Evolutionary conservation across 495 filamentous ascomycete genomes (phyloP).

Genomic region (Aspergillus ostianus): DNA sequence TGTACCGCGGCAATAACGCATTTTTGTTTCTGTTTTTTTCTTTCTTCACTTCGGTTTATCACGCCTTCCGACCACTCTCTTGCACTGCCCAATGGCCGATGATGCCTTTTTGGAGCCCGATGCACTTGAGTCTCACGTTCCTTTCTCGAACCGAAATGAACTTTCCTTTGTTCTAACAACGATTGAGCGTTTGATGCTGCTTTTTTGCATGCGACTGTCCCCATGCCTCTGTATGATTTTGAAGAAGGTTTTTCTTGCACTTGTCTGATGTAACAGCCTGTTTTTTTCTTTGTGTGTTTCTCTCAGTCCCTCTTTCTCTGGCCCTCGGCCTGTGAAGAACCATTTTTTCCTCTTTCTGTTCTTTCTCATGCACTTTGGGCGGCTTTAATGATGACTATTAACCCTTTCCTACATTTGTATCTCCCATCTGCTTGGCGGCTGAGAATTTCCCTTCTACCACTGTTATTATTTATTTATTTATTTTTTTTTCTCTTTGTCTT

Average conservation of each 20-base stretch:
- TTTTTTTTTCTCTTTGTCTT: constrained; percentile 14
- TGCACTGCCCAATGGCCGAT: constrained; percentile 2
- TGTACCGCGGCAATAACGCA: neutral
- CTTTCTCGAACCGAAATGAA: constrained; percentile 6
- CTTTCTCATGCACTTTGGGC: constrained; percentile 18
- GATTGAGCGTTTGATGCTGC: constrained; percentile 23
- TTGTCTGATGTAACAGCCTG: constrained; percentile 22
- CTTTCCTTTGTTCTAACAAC: constrained; percentile 25
- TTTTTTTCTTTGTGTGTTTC: constrained; percentile 22
- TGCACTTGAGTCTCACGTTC: constrained; percentile 14
- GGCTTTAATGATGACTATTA: constrained; percentile 16
- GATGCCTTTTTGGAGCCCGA: constrained; percentile 16
- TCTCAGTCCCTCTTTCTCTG: constrained; percentile 26
- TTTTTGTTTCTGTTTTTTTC: constrained; percentile 4
- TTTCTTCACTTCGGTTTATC: constrained; percentile 2
- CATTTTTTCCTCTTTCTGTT: constrained; percentile 9
- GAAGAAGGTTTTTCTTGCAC: constrained; percentile 15
- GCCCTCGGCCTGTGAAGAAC: constrained; percentile 20
- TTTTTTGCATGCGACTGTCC: constrained; percentile 17
- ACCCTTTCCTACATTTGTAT: constrained; percentile 15
- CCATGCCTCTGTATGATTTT: constrained; percentile 20
- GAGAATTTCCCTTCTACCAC: constrained; percentile 17
- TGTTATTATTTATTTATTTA: constrained; percentile 11
- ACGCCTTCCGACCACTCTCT: constrained; percentile 11
- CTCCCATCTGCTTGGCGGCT: constrained; percentile 16